A percentile compares a stretch with the other conserved stretches of the same genome.
phyloP scores from a whole-genome alignment of 495 filamentous ascomycete species.

The Daldinia caldariorum region DNA sequence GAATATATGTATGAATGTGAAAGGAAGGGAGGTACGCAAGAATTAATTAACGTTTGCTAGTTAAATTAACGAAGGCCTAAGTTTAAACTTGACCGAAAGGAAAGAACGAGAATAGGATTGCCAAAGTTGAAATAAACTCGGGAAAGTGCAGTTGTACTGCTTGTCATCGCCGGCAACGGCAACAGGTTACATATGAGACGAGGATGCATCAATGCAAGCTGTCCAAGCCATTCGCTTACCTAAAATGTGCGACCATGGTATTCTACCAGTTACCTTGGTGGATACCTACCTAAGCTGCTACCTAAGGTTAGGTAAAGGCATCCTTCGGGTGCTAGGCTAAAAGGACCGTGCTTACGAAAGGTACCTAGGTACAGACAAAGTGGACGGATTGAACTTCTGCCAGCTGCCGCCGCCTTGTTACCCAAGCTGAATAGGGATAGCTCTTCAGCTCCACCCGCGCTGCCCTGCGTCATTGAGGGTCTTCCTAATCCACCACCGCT shows the following conservation, averaged over 20 bases:
- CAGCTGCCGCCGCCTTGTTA: slow-evolving; percentile 13
- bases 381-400: slow-evolving; percentile 13
- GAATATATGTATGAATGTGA: neutral
- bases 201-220: slow-evolving; percentile 30
- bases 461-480: slow-evolving; percentile 41
- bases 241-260: neutral
- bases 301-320: too few species aligned
- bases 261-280: slow-evolving; percentile 13
- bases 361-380: slow-evolving; percentile 3
- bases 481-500: slow-evolving; percentile 8
- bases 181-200: slow-evolving; percentile 2
- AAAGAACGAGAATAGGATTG: slow-evolving; percentile 9
- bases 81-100: slow-evolving; percentile 8
- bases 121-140: slow-evolving; percentile 3
- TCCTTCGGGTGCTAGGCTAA: neutral
- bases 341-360: neutral
- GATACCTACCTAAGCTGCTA: too few species aligned
- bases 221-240: slow-evolving; percentile 35
- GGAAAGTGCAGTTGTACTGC: slow-evolving; percentile 10
- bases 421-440: slow-evolving; percentile 33
- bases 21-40: neutral
- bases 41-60: slow-evolving; percentile 16
- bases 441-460: slow-evolving; percentile 21
- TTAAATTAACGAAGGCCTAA: slow-evolving; percentile 18
- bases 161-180: slow-evolving; percentile 10